A percentile compares a stretch with the other conserved stretches of the same genome.
These are phyloP conservation scores for Aspergillus hancockii DNA, from an alignment of 495 filamentous ascomycete species.

Conservation along the genomic window DNA sequence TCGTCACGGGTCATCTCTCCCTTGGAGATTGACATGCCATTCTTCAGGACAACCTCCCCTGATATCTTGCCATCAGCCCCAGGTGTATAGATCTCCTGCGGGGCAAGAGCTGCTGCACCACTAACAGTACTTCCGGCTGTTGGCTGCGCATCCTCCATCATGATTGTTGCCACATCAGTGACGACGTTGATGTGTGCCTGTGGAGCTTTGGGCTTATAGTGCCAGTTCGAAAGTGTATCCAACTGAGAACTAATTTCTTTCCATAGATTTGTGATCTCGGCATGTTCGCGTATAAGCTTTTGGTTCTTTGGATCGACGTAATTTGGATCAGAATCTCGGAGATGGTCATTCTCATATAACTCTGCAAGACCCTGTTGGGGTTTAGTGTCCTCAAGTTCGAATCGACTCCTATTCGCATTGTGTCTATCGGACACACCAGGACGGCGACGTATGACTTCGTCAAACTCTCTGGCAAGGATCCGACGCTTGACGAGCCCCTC, in stretches of 20 bases:
- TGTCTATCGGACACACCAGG: constrained; percentile 52
- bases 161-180: constrained; percentile 82
- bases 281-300: constrained; percentile 77
- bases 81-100: constrained; percentile 89
- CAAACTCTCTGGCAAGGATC: constrained; percentile 88
- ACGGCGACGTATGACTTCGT: constrained; percentile 83
- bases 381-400: constrained; percentile 88
- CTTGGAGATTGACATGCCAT: constrained; percentile 74
- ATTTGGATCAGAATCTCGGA: constrained; percentile 71
- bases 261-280: constrained; percentile 85
- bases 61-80: constrained; percentile 64
- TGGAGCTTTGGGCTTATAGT: constrained; percentile 87
- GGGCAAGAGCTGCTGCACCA: constrained; percentile 77
- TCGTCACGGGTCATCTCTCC: constrained; percentile 93
- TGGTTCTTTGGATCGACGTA: constrained; percentile 81
- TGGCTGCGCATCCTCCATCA: constrained; percentile 94
- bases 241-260: constrained; percentile 76
- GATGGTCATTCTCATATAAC: constrained; percentile 90
- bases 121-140: constrained; percentile 73
- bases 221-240: constrained; percentile 88
- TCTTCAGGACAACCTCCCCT: constrained; percentile 75
- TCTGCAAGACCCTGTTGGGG: constrained; percentile 84
- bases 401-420: constrained; percentile 63
- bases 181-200: constrained; percentile 81
- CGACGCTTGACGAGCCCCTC: constrained; percentile 93